Evolutionary conservation across 2,329 filamentous ascomycete genomes (phyloP), one percentile per base, ranked within the genome.

Genomic region (Raffaelea arxii): DNA sequence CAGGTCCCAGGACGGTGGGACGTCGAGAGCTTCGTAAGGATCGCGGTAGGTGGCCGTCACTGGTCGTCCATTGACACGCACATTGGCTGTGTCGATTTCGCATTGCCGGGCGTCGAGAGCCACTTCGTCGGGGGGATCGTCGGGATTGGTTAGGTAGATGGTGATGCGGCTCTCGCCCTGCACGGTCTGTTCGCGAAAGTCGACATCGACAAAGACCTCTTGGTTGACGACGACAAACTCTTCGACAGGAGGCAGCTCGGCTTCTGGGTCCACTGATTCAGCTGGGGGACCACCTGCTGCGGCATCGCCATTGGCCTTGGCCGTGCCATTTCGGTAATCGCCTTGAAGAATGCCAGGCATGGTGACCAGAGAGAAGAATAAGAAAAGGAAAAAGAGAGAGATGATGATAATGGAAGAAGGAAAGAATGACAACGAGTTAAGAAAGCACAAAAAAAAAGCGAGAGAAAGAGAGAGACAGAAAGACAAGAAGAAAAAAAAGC

Each of bases 141-240:
- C 66, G 36, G 68, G 67, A 55, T 72, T 72, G 49, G 77, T 70
- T 48, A 75, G 70, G 54, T 84, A 82, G 46, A 97, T 79, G 25
- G 82, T 84, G 55, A 98, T 84, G 55, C 90, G 84, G 9, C 86
- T 87, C 52, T 78, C 83, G 43, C 92, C 92, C 51, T 77, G 81
- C 58, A 97, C 68, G 58, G 74, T 77, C 64, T 82, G 83, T 46
- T 77, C 78, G 53, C 77, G 74, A 62, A 98, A 94, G 66, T 94
- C 86, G 60, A 98, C 73, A 57, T 97, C 90, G 50, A 98, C 72
- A 57, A 89, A 83, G 43, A 98, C 82, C 62, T 86, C 86, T 66
- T 97, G 91, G 65, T 89, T 84, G 46, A 87, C 74, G 48, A 97
- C 68, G 36, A 74, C 59, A 51, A 69, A 74, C 39, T 60, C 59